These are phyloP conservation scores for Penicillium sp. DNA, from an alignment of 2,329 filamentous ascomycete species.

Conservation along the genomic window DNA sequence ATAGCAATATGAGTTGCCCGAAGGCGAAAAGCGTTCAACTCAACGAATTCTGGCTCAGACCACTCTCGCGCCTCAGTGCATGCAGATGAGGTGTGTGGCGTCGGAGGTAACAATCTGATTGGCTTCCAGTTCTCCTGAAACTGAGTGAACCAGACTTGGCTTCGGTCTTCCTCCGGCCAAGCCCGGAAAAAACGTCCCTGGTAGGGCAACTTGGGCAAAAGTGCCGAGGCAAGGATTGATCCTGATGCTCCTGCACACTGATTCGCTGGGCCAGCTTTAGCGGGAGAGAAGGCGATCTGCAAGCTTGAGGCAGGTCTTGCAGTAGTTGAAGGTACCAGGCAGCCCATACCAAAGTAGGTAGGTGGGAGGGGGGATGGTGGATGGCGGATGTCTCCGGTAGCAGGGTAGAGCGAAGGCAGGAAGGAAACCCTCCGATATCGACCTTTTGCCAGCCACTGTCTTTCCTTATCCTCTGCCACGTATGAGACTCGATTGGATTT, in stretches of 20 bases:
- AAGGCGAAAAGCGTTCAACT: neutral
- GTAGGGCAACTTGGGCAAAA: conserved; percentile 24
- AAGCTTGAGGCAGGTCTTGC: conserved; percentile 21
- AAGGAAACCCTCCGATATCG: conserved; percentile 11
- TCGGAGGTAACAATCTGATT: conserved; percentile 8
- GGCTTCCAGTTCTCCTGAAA: conserved; percentile 14
- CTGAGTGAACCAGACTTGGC: conserved; percentile 15
- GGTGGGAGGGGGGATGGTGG: conserved; percentile 3
- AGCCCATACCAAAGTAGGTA: conserved; percentile 16
- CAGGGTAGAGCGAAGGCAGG: neutral
- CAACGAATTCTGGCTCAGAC: conserved; percentile 19
- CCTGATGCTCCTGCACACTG: conserved; percentile 4
- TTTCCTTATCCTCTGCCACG: conserved; percentile 14
- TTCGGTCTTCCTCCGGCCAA: conserved; percentile 29
- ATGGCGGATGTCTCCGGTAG: conserved; percentile 6
- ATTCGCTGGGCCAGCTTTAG: conserved; percentile 23
- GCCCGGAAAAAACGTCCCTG: conserved; percentile 33
- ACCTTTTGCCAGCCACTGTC: conserved; percentile 14
- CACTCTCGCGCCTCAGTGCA: conserved; percentile 6
- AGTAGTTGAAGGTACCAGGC: conserved; percentile 16
- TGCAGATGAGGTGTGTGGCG: conserved; percentile 37
- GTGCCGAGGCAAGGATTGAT: conserved; percentile 23
- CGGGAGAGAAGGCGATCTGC: conserved; percentile 26
- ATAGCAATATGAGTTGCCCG: neutral
- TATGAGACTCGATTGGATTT: conserved; percentile 6